Conservation (phyloP, 2,329 filamentous ascomycete genomes). For the Trichoderma lentiforme region DNA sequence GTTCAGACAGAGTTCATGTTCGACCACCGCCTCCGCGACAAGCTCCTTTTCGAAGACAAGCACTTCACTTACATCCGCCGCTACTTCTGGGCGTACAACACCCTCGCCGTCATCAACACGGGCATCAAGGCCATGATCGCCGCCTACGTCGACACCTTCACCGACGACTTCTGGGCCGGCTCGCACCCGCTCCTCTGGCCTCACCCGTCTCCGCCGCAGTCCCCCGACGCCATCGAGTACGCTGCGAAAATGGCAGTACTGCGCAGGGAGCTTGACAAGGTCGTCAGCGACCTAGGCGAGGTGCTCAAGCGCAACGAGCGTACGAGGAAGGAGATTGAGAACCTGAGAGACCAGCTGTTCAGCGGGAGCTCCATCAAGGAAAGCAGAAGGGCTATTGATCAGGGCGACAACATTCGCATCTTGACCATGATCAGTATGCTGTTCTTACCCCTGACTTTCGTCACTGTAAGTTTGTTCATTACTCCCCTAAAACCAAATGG, state of each 20-base stretch:
- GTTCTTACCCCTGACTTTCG: conserved; percentile 60
- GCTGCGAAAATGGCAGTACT: conserved; percentile 46
- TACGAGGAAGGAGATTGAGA: conserved; percentile 52
- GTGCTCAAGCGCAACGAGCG: conserved; percentile 51
- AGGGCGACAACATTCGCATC: conserved; percentile 60
- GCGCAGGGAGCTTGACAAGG: conserved; percentile 47
- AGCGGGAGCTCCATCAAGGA: conserved; percentile 62
- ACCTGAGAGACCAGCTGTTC: conserved; percentile 60
- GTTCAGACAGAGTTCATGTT: conserved; percentile 54
- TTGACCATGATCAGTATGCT: conserved; percentile 60
- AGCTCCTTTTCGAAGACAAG: conserved; percentile 58
- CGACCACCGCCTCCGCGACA: conserved; percentile 51
- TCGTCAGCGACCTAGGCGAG: conserved; percentile 47
- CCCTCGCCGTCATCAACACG: conserved; percentile 57
- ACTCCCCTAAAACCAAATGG: not conserved
- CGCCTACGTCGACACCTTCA: conserved; percentile 56
- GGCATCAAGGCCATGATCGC: conserved; percentile 57
- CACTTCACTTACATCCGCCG: conserved; percentile 59
- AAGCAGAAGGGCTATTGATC: conserved; percentile 58
- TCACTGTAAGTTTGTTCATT: conserved; percentile 41
- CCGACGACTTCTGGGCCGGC: conserved; percentile 56
- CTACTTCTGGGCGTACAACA: conserved; percentile 63
- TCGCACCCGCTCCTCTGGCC: conserved; percentile 55
- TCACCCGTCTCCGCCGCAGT: conserved; percentile 41
- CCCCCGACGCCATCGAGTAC: conserved; percentile 44